These are phyloP conservation scores for Solanum bulbocastanum DNA, from an alignment of 257 asterid species.

Conservation along the genomic window DNA sequence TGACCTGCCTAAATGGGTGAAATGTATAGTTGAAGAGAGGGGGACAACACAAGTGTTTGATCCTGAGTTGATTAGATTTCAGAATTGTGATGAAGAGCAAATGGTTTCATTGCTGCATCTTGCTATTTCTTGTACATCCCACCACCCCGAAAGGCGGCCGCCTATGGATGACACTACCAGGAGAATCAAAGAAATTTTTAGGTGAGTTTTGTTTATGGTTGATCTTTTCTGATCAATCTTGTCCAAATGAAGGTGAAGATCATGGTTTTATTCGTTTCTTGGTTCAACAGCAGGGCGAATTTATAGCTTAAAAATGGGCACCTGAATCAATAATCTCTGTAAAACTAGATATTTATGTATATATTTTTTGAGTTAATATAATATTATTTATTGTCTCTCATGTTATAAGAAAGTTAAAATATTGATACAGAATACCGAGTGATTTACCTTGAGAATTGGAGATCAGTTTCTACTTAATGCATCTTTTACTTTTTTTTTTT, in stretches of 20 bases:
- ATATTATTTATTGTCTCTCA: not conserved
- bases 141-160: conserved; percentile 28
- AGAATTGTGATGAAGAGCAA: conserved; percentile 16
- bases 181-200: conserved; percentile 14
- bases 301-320: not conserved
- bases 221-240: not conserved
- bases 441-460: too few relatives aligned
- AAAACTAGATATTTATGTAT: too few relatives aligned
- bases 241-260: not conserved
- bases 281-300: not conserved
- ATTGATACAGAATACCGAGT: too few relatives aligned
- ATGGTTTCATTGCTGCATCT: conserved; percentile 30
- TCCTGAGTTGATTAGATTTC: conserved; percentile 14
- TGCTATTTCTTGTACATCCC: conserved; percentile 38
- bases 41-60: conserved; percentile 33
- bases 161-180: conserved; percentile 21
- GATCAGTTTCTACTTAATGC: too few relatives aligned
- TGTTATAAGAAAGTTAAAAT: too few relatives aligned
- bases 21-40: conserved; percentile 17
- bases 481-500: too few relatives aligned
- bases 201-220: not conserved
- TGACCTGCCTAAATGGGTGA: conserved; percentile 40
- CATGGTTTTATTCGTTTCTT: not conserved
- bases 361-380: too few relatives aligned
- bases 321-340: not conserved